Evolutionary conservation across 2,329 filamentous ascomycete genomes (phyloP).

Genomic region (Aureobasidium sp.): DNA sequence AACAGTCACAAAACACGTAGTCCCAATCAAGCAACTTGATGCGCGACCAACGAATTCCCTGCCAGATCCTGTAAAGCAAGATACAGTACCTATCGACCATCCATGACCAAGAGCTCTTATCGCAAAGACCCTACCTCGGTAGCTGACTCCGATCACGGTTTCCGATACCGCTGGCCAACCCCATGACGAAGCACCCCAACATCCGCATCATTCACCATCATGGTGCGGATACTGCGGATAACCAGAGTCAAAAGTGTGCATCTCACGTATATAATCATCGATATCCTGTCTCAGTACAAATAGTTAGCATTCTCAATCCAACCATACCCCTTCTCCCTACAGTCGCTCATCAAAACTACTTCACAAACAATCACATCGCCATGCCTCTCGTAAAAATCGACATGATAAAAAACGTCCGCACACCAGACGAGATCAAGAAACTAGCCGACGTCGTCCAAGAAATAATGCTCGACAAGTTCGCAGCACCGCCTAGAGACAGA

Average conservation of each 20-base stretch:
- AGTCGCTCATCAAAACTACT: too few relatives aligned
- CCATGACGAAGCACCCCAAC: background rate
- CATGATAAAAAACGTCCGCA: conserved; percentile 23
- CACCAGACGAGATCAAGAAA: conserved; percentile 24
- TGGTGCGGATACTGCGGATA: background rate
- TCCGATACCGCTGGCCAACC: background rate
- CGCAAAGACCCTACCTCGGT: background rate
- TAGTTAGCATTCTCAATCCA: too few relatives aligned
- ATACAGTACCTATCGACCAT: background rate
- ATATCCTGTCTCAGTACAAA: too few relatives aligned
- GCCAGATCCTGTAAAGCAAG: background rate
- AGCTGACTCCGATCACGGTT: background rate
- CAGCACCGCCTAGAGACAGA: conserved; percentile 25
- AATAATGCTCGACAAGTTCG: conserved; percentile 25
- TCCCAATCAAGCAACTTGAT: background rate
- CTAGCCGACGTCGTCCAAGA: conserved; percentile 27
- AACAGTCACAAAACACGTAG: background rate
- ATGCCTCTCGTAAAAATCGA: conserved; percentile 31
- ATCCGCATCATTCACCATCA: background rate
- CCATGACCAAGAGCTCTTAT: background rate
- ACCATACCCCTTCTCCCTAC: background rate
- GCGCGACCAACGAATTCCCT: background rate
- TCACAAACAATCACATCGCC: background rate
- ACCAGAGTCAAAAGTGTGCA: background rate
- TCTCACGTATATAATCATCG: too few relatives aligned